These are phyloP conservation scores for Cyclocybe cylindracea DNA, from an alignment of 768 basidiomycete genomes.

Conservation along the genomic window DNA sequence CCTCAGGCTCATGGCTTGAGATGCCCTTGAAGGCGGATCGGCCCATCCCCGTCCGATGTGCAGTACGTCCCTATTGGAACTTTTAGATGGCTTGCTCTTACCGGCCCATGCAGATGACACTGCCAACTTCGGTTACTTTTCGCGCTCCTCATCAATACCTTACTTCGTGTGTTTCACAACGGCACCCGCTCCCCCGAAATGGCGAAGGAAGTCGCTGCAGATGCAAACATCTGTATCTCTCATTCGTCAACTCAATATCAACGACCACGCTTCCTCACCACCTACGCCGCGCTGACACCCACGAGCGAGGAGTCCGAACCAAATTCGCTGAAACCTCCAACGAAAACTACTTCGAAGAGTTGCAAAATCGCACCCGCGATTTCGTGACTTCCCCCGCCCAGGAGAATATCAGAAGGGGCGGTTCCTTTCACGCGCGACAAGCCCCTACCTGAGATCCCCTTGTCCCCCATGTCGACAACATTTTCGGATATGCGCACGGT, in stretches of 20 bases:
- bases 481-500: constrained; percentile 47
- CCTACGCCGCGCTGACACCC: constrained; percentile 51
- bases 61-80: constrained; percentile 43
- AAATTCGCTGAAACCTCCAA: constrained; percentile 13
- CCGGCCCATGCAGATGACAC: constrained; percentile 48
- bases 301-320: constrained; percentile 47
- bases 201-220: constrained; percentile 65
- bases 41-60: constrained; percentile 63
- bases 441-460: constrained; percentile 42
- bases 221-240: constrained; percentile 70
- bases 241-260: constrained; percentile 58
- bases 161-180: constrained; percentile 78
- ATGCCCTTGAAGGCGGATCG: constrained; percentile 66
- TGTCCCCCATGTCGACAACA: constrained; percentile 23
- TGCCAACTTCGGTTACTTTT: constrained; percentile 61
- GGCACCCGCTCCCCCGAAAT: constrained; percentile 53
- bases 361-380: constrained; percentile 30
- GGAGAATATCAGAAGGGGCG: constrained; percentile 24
- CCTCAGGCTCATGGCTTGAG: constrained; percentile 65
- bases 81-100: constrained; percentile 1
- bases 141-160: constrained; percentile 61
- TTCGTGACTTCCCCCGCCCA: constrained; percentile 9
- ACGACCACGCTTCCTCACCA: constrained; percentile 39
- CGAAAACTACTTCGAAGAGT: constrained; percentile 38
- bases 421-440: constrained; percentile 31